Conservation (phyloP, 108 stramenopile species). For the Nannochloropsis salina region DNA sequence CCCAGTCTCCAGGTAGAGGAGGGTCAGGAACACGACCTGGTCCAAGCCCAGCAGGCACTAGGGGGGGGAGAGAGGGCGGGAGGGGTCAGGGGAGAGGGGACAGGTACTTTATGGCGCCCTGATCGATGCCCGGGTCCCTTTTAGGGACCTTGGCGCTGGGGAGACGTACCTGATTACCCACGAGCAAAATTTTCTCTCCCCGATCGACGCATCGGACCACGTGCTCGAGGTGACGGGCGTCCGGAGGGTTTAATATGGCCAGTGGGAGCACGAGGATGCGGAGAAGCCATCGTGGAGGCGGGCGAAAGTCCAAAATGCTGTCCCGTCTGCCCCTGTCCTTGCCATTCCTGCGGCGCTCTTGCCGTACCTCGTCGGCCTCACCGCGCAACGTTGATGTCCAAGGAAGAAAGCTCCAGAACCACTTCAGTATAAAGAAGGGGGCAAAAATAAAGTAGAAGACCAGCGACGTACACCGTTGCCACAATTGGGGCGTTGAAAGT, state of each 20-base stretch:
- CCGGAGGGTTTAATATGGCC: neutral
- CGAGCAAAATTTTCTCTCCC: neutral
- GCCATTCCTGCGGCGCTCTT: neutral
- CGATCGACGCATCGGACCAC: constrained; percentile 2
- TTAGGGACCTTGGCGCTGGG: no score
- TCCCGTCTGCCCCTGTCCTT: neutral
- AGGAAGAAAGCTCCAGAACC: constrained; percentile 5
- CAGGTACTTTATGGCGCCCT: no score
- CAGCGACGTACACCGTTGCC: neutral
- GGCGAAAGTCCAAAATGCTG: neutral
- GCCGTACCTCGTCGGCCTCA: neutral
- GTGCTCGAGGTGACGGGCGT: neutral
- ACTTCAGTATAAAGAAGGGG: neutral
- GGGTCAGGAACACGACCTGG: neutral
- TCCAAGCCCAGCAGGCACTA: neutral
- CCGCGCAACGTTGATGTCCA: neutral
- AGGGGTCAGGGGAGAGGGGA: no score
- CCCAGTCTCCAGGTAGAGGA: neutral
- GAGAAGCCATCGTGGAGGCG: neutral
- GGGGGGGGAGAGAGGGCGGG: neutral
- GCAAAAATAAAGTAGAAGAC: constrained; percentile 14
- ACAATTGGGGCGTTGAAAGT: neutral
- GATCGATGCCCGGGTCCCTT: no score
- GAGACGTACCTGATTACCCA: neutral
- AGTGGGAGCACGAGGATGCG: neutral